phyloP scores from a whole-genome alignment of 805 yeast species.

The Pichia thaimueangensis region DNA sequence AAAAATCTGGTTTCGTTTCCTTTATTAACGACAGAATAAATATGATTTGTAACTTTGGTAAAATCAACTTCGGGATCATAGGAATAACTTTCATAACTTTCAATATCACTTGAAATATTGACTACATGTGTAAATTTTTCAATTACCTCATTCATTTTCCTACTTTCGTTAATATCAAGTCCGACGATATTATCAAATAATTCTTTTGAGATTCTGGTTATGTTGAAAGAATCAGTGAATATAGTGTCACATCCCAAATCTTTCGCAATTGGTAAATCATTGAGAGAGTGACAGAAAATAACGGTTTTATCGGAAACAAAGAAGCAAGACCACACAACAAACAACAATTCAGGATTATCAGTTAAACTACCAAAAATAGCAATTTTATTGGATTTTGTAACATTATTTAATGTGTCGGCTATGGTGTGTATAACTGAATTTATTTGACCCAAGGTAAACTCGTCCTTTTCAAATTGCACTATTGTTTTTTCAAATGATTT shows the following conservation, averaged over 20 bases:
- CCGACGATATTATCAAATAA: not conserved
- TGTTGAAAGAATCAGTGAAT: not conserved
- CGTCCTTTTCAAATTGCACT: constrained; percentile 2
- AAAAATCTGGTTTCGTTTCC: constrained; percentile 23
- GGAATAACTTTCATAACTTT: constrained; percentile 3
- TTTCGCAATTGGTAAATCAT: not conserved
- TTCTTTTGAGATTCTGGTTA: not conserved
- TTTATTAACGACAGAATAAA: constrained; percentile 21
- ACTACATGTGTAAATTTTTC: not conserved
- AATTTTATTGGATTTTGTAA: constrained; percentile 19
- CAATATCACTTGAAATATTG: not conserved
- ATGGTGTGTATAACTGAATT: constrained; percentile 30
- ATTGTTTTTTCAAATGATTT: not conserved
- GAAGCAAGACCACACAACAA: constrained; percentile 24
- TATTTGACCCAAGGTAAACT: constrained; percentile 12
- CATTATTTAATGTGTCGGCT: constrained; percentile 13
- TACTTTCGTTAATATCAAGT: not conserved
- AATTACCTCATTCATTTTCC: no score
- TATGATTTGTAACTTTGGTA: constrained; percentile 22
- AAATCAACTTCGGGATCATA: constrained; percentile 22
- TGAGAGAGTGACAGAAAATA: constrained; percentile 27
- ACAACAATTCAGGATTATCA: constrained; percentile 16
- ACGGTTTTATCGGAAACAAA: constrained; percentile 33
- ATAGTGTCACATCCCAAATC: not conserved
- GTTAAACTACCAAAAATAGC: constrained; percentile 21